A percentile compares a stretch with the other conserved stretches of the same genome.
Evolutionary conservation across 2,329 filamentous ascomycete species (phyloP).

Genomic region (Clonostachys solani): DNA sequence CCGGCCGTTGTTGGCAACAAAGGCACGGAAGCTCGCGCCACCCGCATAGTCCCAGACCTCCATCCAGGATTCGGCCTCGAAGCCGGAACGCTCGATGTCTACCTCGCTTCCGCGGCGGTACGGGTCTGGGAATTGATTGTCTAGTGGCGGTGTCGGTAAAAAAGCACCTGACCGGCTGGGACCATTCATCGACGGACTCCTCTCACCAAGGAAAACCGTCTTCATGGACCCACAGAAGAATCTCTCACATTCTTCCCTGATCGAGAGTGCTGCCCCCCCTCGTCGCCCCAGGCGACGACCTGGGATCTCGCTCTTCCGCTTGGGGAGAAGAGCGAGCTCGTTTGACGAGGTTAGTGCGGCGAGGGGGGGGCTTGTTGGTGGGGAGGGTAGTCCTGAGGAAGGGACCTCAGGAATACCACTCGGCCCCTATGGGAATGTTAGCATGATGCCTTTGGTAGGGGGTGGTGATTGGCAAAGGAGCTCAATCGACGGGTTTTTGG

Average conservation of each 20-base stretch:
- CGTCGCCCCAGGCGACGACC: constrained; percentile 45
- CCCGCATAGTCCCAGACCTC: constrained; percentile 84
- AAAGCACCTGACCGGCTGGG: constrained; percentile 81
- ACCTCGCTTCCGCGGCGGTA: constrained; percentile 18
- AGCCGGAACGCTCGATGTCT: constrained; percentile 13
- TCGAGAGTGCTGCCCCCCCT: constrained; percentile 93
- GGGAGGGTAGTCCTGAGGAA: constrained; percentile 79
- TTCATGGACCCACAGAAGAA: constrained; percentile 98
- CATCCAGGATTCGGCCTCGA: constrained; percentile 57
- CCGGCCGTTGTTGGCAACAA: constrained; percentile 66
- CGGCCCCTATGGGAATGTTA: constrained; percentile 52
- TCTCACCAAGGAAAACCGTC: constrained; percentile 94
- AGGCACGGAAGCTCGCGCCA: constrained; percentile 81
- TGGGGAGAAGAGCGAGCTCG: constrained; percentile 61
- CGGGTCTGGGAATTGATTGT: constrained; percentile 34
- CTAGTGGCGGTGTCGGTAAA: constrained; percentile 49
- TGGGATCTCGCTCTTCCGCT: constrained; percentile 40
- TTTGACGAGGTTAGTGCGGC: constrained; percentile 66
- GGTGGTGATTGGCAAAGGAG: background rate
- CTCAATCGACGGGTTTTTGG: background rate
- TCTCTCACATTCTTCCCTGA: constrained; percentile 99
- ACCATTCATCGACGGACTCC: constrained; percentile 70
- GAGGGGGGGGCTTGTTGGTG: constrained; percentile 86
- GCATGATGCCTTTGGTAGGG: background rate
- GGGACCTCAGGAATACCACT: constrained; percentile 95